These are phyloP conservation scores for Oenanthe javanica DNA, from an alignment of 140 eudicot species.

Conservation along the genomic window DNA sequence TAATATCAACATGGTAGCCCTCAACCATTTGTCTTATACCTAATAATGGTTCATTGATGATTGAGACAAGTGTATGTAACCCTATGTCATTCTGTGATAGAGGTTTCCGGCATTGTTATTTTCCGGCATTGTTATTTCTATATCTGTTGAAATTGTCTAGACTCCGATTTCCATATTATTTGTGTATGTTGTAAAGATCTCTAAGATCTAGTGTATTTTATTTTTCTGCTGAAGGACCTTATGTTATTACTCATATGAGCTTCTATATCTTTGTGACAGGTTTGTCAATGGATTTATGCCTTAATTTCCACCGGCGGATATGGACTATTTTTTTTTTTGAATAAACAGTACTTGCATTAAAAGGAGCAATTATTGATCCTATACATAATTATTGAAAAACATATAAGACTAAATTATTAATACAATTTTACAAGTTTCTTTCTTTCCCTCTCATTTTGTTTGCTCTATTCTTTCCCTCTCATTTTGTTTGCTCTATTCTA, in stretches of 20 bases:
- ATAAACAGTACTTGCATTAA: too few species aligned
- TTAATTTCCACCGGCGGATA: too few species aligned
- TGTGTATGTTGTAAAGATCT: neutral
- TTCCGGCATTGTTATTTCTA: neutral
- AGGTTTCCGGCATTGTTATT: neutral
- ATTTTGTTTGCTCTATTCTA: too few species aligned
- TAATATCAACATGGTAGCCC: neutral
- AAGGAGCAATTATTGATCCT: too few species aligned
- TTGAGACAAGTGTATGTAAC: neutral
- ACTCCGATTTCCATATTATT: neutral
- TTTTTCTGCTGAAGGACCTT: neutral
- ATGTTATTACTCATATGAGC: neutral
- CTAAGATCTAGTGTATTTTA: neutral
- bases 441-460: too few species aligned
- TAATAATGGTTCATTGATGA: constrained; percentile 5
- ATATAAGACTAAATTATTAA: too few species aligned
- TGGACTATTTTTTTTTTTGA: too few species aligned
- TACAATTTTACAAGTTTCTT: too few species aligned
- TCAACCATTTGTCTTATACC: constrained; percentile 1
- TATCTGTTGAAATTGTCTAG: neutral
- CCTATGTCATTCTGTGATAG: neutral
- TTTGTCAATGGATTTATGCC: too few species aligned
- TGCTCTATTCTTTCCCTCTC: too few species aligned
- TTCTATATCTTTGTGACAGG: neutral
- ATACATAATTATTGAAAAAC: too few species aligned